These are phyloP conservation scores for Agapanthus africanus DNA, from an alignment of 106 monocot species.

Conservation along the genomic window DNA sequence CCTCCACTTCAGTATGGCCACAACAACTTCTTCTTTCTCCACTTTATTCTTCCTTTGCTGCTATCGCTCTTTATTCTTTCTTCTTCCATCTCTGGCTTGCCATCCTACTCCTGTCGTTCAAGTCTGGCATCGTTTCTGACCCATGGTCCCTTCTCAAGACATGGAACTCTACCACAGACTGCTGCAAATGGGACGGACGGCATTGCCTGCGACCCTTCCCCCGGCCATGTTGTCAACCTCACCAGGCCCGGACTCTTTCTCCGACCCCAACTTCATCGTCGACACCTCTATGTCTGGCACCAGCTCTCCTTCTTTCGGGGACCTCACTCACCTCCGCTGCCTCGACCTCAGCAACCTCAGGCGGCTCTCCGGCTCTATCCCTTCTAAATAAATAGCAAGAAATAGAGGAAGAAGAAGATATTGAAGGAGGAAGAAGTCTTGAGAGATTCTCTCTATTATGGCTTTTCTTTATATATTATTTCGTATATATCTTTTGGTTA, in stretches of 20 bases:
- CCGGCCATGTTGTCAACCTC: not conserved
- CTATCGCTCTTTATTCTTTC: not conserved
- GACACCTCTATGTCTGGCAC: slow-evolving; percentile 9
- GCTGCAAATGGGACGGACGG: slow-evolving; percentile 35
- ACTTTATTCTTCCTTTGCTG: not conserved
- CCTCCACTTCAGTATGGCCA: no score
- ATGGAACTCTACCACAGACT: slow-evolving; percentile 29
- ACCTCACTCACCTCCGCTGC: not conserved
- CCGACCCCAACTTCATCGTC: not conserved
- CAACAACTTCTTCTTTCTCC: no score
- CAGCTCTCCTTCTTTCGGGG: not conserved
- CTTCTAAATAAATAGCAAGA: no score
- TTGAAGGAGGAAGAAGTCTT: no score
- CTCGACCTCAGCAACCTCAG: slow-evolving; percentile 10
- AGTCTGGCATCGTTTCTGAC: slow-evolving; percentile 26
- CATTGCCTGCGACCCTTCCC: slow-evolving; percentile 19
- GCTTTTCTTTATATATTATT: no score
- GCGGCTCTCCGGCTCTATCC: not conserved
- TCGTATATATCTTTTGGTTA: no score
- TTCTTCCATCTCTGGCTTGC: slow-evolving; percentile 10
- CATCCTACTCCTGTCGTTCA: slow-evolving; percentile 28
- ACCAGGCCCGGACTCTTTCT: not conserved
- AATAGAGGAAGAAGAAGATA: no score
- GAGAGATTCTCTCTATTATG: no score
- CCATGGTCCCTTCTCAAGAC: slow-evolving; percentile 26